Percentiles rank a stretch among this genome's conserved stretches.
Evolutionary conservation across 2,329 filamentous ascomycete genomes (phyloP).

Genomic region (Epichloe scottii): DNA sequence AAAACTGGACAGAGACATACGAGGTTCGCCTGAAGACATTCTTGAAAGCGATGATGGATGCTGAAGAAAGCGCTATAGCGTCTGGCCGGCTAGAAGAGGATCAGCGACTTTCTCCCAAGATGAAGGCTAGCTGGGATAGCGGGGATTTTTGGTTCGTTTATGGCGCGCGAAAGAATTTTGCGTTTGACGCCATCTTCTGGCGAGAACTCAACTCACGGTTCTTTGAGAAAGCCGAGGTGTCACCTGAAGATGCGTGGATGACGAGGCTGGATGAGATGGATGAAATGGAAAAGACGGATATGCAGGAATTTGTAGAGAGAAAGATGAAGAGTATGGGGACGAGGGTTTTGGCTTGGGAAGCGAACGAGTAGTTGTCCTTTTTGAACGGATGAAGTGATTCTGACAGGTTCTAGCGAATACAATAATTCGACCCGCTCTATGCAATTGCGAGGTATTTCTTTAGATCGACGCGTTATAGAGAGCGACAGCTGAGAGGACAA

Average conservation of each 20-base stretch:
- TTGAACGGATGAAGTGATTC: too few relatives aligned
- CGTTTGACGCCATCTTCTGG: constrained; percentile 26
- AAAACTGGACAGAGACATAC: constrained; percentile 20
- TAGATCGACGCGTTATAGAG: too few relatives aligned
- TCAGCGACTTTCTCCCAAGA: constrained; percentile 17
- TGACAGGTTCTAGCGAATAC: too few relatives aligned
- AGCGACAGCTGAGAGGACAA: too few relatives aligned
- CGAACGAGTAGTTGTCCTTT: not conserved
- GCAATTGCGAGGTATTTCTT: too few relatives aligned
- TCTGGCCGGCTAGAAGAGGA: not conserved
- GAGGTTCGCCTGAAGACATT: constrained; percentile 20
- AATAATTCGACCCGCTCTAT: too few relatives aligned
- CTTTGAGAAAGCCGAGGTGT: constrained; percentile 13
- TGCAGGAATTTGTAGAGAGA: constrained; percentile 9
- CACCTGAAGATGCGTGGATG: too few relatives aligned
- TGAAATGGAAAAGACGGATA: too few relatives aligned
- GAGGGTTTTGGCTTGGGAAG: not conserved
- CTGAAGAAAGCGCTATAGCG: constrained; percentile 14
- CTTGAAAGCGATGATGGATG: constrained; percentile 17
- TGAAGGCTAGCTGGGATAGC: constrained; percentile 25
- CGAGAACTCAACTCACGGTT: constrained; percentile 21
- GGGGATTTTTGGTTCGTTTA: constrained; percentile 21
- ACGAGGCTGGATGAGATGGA: constrained; percentile 12
- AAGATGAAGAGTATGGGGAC: constrained; percentile 8
- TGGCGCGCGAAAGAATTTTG: constrained; percentile 24